A percentile compares a stretch with the other conserved stretches of the same genome.
Conservation (phyloP, 148 eudicot genomes). For the Rhododendron griersonianum region DNA sequence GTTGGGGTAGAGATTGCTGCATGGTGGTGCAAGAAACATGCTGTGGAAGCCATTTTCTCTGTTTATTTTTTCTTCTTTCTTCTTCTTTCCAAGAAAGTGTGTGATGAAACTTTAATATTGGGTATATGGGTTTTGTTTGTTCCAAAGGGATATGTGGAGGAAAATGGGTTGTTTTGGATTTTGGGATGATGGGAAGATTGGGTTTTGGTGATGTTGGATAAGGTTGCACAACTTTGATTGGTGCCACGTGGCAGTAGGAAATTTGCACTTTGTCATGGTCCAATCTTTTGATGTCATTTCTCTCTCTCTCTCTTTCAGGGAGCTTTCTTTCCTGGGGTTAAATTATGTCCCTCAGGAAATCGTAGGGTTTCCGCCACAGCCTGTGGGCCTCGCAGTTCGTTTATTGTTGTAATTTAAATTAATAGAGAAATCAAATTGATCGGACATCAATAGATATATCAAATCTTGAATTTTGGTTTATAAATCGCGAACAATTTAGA, state of each 20-base stretch:
- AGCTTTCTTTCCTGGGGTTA: not conserved
- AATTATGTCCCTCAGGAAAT: too few relatives aligned
- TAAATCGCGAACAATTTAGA: too few relatives aligned
- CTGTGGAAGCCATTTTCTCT: constrained; percentile 65
- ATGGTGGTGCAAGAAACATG: constrained; percentile 91
- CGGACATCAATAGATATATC: not conserved
- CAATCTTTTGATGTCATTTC: not conserved
- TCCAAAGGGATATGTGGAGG: constrained; percentile 5
- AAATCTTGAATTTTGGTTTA: not conserved
- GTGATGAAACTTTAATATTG: not conserved
- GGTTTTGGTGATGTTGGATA: constrained; percentile 43
- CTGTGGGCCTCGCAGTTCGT: not conserved
- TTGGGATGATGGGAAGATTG: constrained; percentile 33
- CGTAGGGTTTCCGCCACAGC: not conserved
- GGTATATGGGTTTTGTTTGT: not conserved
- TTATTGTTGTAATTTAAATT: too few relatives aligned
- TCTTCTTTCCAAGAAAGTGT: not conserved
- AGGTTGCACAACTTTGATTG: constrained; percentile 36
- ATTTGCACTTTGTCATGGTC: not conserved
- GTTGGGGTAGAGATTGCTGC: constrained; percentile 56
- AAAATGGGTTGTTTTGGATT: constrained; percentile 16
- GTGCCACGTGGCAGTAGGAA: constrained; percentile 31
- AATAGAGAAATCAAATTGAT: too few relatives aligned
- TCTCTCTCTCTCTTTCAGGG: not conserved
- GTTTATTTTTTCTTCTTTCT: not conserved